A percentile compares a stretch with the other conserved stretches of the same genome.
These are phyloP conservation scores for Hippophae gyantsensis DNA, from an alignment of 306 rosid species.

Conservation along the genomic window DNA sequence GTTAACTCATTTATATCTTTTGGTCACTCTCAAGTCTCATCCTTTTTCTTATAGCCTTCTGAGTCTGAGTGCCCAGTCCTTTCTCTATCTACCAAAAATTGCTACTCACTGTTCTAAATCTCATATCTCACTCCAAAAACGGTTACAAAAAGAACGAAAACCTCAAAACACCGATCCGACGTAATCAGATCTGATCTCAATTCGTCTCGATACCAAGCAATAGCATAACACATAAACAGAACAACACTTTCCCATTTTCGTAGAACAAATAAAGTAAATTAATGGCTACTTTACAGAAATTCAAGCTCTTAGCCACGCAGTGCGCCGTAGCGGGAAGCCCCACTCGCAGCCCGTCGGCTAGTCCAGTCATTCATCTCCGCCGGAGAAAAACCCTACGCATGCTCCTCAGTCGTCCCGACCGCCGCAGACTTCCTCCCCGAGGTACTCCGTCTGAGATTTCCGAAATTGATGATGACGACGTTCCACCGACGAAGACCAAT, in stretches of 20 bases:
- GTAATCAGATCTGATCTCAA: too few relatives aligned
- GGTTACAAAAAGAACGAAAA: too few relatives aligned
- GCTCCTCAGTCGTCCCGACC: slow-evolving; percentile 62
- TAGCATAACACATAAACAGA: neutral
- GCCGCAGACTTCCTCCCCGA: slow-evolving; percentile 38
- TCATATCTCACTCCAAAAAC: too few relatives aligned
- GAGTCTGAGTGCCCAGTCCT: too few relatives aligned
- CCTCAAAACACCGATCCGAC: too few relatives aligned
- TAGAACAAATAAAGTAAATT: neutral
- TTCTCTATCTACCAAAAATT: too few relatives aligned
- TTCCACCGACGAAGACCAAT: slow-evolving; percentile 22
- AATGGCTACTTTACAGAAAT: slow-evolving; percentile 65
- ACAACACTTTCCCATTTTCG: neutral
- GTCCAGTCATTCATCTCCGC: slow-evolving; percentile 84
- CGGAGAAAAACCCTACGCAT: slow-evolving; percentile 64
- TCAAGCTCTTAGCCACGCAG: slow-evolving; percentile 74
- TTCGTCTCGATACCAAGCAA: too few relatives aligned
- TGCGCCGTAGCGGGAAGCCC: slow-evolving; percentile 74
- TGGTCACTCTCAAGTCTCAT: too few relatives aligned
- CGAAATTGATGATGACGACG: neutral
- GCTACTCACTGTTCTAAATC: too few relatives aligned
- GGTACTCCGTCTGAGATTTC: slow-evolving; percentile 18
- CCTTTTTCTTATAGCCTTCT: too few relatives aligned
- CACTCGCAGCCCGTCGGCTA: slow-evolving; percentile 53
- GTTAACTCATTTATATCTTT: too few relatives aligned